A percentile compares a stretch with the other conserved stretches of the same genome.
Evolutionary conservation across 1,284 basidiomycete species (phyloP).

Genomic region (Inonotus hispidus): DNA sequence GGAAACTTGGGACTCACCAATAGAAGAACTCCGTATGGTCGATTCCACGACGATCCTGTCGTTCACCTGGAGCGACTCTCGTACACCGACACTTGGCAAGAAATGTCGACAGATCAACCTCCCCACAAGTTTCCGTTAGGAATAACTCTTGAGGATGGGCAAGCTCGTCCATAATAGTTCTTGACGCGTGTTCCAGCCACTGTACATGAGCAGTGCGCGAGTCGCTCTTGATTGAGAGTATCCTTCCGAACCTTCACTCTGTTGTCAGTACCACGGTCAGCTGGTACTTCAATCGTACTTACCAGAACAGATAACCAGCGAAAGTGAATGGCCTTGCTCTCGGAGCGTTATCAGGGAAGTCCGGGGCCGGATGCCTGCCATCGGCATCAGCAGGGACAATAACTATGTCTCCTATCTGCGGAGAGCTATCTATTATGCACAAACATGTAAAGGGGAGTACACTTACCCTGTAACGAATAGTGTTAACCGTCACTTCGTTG

Average conservation of each 20-base stretch:
- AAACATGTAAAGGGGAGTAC: not conserved
- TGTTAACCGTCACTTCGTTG: not conserved
- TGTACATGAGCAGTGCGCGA: slow-evolving; percentile 49
- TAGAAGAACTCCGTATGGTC: slow-evolving; percentile 49
- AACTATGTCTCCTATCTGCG: slow-evolving; percentile 53
- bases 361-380: slow-evolving; percentile 23
- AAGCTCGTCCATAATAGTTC: slow-evolving; percentile 51
- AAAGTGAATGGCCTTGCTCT: slow-evolving; percentile 34
- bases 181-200: slow-evolving; percentile 64
- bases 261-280: not conserved
- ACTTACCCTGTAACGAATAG: not conserved
- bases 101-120: slow-evolving; percentile 36
- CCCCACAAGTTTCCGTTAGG: slow-evolving; percentile 48
- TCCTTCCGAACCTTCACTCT: slow-evolving; percentile 54
- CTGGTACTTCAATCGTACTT: slow-evolving; percentile 10
- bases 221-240: slow-evolving; percentile 46
- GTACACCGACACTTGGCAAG: slow-evolving; percentile 15
- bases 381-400: slow-evolving; percentile 36
- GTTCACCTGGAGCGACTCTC: slow-evolving; percentile 6
- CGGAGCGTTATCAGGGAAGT: slow-evolving; percentile 25
- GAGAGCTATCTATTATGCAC: slow-evolving; percentile 25
- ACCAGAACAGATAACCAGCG: slow-evolving; percentile 61
- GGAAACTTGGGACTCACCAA: slow-evolving; percentile 36
- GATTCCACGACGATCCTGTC: slow-evolving; percentile 1
- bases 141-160: slow-evolving; percentile 61